Evolutionary conservation across 257 asterid species (phyloP).

Genomic region (Przewalskia tangutica): DNA sequence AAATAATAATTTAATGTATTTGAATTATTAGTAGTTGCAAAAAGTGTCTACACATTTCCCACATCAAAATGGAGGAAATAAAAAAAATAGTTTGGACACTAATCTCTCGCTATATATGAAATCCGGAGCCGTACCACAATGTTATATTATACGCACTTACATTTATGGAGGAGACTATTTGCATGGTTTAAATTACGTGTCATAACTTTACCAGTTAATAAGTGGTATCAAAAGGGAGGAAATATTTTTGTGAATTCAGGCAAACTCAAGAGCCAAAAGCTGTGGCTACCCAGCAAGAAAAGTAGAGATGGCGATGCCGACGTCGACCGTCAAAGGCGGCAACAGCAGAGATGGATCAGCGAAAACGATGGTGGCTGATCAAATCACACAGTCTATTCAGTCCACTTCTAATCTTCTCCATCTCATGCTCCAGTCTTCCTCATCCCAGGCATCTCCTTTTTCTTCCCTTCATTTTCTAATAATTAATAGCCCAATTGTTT

Average conservation of each 20-base stretch:
- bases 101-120: too few species aligned
- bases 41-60: too few species aligned
- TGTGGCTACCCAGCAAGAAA: neutral
- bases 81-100: too few species aligned
- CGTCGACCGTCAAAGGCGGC: neutral
- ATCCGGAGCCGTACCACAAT: too few species aligned
- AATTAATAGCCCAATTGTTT: neutral
- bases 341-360: conserved; percentile 47
- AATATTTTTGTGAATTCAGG: neutral
- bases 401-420: conserved; percentile 87
- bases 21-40: too few species aligned
- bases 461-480: neutral
- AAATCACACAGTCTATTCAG: conserved; percentile 62
- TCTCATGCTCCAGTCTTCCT: conserved; percentile 78
- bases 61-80: too few species aligned
- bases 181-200: too few species aligned
- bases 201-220: too few species aligned
- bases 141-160: too few species aligned
- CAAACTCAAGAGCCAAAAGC: neutral
- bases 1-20: neutral
- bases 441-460: neutral
- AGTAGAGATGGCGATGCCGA: neutral
- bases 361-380: conserved; percentile 56
- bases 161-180: too few species aligned
- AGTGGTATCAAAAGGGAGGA: too few species aligned